A percentile compares a stretch with the other conserved stretches of the same genome.
phyloP scores from a whole-genome alignment of 2,329 filamentous ascomycete species.

The Leptographium galeiforme region DNA sequence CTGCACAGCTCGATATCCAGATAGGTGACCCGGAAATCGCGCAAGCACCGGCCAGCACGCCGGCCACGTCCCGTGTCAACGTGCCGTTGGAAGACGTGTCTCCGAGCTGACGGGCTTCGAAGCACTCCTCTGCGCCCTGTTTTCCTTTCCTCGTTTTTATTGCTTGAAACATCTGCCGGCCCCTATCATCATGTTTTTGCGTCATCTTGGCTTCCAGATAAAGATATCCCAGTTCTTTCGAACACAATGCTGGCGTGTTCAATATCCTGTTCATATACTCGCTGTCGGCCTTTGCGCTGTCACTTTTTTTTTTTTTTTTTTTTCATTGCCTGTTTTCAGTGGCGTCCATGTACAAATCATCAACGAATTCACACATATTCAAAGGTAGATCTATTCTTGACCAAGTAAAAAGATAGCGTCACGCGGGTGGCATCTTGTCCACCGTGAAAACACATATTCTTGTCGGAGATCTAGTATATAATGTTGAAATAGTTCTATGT shows the following conservation, averaged over 20 bases:
- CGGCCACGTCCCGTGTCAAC: conserved; percentile 5
- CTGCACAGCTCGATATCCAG: conserved; percentile 13
- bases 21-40: conserved; percentile 15
- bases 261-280: neutral
- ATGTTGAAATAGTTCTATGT: too few relatives aligned
- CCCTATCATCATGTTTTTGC: neutral
- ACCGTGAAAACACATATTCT: too few relatives aligned
- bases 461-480: too few relatives aligned
- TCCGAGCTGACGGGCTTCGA: neutral
- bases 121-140: neutral
- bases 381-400: too few relatives aligned
- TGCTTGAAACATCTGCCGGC: neutral
- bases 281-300: too few relatives aligned
- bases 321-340: neutral
- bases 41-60: conserved; percentile 11
- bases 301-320: neutral
- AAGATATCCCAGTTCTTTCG: neutral
- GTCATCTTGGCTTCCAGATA: neutral
- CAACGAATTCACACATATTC: too few relatives aligned
- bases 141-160: neutral
- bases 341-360: too few relatives aligned
- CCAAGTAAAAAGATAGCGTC: too few relatives aligned
- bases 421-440: too few relatives aligned
- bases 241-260: neutral
- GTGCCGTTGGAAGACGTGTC: conserved; percentile 2